Evolutionary conservation across 225 moss, liverwort and hornwort species (phyloP), one percentile per base, ranked within the genome.

Genomic region (Marchantia paleacea): DNA sequence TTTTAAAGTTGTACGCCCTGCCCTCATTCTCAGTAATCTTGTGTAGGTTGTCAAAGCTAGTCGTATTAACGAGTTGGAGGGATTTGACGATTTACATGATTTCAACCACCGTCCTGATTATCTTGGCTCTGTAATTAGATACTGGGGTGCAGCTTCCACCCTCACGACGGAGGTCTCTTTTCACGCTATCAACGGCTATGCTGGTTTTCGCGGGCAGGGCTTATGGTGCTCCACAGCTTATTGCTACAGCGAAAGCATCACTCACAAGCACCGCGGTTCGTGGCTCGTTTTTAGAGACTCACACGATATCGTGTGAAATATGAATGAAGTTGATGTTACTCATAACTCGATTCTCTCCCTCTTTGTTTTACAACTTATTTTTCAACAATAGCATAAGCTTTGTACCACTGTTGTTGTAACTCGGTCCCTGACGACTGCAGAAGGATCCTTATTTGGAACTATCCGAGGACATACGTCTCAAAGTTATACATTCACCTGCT

Each of bases 181-280:
- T 97, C 86, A 97, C 92, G 13, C 81, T 97, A 10, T 91, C 97
- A 26, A 90, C 93, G n/a, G 93, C 95, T 64, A 95, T 97, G 97
- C 91, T 97, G 76, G 91, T 92, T 12, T 97, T 95, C 88, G 92
- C 95, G 47, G 95, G 91, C 29, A 93, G 90, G 82, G 91, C 87
- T 6, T 97, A 93, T 80, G 90, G 90, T 61, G 84, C 91, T 74
- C 91, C 95, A 80, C 93, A 95, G 86, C 93, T 97, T 67, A 84
- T 92, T 85, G 87, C 90, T 65, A 90, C 89, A 65, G 95, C 83
- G 28, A 95, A 93, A 86, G 90, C 90, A 25, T 90, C 97, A 80
- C 90, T 97, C 22, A 93, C 92, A 74, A 87, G 84, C 73, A 67
- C 87, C 22, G 90, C 85, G 88, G 97, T 97, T 75, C 83, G 89